A percentile compares a stretch with the other conserved stretches of the same genome.
phyloP scores from a whole-genome alignment of 2,329 filamentous ascomycete species.

The Aureobasidium sp. region DNA sequence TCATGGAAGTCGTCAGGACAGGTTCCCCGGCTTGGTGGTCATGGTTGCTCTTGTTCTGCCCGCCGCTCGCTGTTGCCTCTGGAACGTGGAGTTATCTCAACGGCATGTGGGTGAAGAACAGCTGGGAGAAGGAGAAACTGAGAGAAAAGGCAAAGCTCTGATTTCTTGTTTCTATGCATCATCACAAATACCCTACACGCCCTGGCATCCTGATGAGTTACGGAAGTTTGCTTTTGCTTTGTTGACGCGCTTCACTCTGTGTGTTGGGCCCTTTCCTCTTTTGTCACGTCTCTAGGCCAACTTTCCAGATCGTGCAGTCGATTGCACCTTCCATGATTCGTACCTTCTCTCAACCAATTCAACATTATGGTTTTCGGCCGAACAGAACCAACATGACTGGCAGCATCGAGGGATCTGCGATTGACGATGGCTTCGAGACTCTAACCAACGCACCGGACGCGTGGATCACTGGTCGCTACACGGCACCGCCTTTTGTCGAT shows the following conservation, averaged over 20 bases:
- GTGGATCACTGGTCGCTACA: background rate
- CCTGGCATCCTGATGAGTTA: background rate
- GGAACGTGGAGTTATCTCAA: conserved; percentile 66
- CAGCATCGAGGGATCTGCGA: conserved; percentile 10
- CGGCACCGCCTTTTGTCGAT: background rate
- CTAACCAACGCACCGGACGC: conserved; percentile 5
- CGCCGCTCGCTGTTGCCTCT: conserved; percentile 64
- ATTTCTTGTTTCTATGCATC: background rate
- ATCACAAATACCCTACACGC: background rate
- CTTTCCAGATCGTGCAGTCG: background rate
- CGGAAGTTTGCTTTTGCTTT: background rate
- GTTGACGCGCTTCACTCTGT: background rate
- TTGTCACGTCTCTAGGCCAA: background rate
- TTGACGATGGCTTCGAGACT: conserved; percentile 12
- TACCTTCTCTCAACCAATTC: background rate
- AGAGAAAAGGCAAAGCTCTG: conserved; percentile 55
- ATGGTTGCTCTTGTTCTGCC: conserved; percentile 60
- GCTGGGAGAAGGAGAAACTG: conserved; percentile 57
- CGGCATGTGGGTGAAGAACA: conserved; percentile 62
- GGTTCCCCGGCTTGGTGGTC: conserved; percentile 77
- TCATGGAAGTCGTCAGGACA: conserved; percentile 56
- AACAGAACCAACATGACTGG: background rate
- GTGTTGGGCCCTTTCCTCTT: background rate
- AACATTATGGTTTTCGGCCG: background rate
- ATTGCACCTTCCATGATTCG: background rate